phyloP scores from a whole-genome alignment of 1,284 basidiomycete genomes.

The Sporisorium exsertum region DNA sequence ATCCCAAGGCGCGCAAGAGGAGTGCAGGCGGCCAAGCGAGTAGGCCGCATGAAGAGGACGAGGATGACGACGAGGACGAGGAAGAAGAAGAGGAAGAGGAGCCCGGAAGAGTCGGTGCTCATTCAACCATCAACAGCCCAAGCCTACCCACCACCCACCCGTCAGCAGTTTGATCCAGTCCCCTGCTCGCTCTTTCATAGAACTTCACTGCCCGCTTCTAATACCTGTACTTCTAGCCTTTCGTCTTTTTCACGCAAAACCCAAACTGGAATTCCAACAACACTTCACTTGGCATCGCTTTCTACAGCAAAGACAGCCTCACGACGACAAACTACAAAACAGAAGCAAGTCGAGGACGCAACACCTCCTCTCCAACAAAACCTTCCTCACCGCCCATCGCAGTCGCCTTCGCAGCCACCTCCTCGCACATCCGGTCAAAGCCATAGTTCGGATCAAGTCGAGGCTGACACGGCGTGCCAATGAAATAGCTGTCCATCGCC shows the following conservation, averaged over 20 bases:
- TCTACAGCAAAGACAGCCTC: neutral
- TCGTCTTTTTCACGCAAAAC: neutral
- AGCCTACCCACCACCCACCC: neutral
- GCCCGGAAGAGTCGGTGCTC: neutral
- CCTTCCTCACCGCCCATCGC: neutral
- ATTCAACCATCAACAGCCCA: constrained; percentile 10
- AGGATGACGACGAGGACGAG: constrained; percentile 6
- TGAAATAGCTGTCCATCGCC: constrained; percentile 58
- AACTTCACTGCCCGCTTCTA: neutral
- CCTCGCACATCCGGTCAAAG: constrained; percentile 41
- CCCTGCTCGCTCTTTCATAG: no score
- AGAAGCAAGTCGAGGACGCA: constrained; percentile 25
- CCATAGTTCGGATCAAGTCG: constrained; percentile 33
- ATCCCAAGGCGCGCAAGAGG: constrained; percentile 26
- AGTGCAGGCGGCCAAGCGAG: neutral
- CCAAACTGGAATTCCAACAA: neutral
- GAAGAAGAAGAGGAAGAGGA: constrained; percentile 6
- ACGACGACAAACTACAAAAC: constrained; percentile 11
- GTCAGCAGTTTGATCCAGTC: constrained; percentile 3
- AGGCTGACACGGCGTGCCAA: constrained; percentile 50
- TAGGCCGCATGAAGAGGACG: neutral
- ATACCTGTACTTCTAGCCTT: constrained; percentile 1
- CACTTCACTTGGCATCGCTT: no score
- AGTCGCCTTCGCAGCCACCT: constrained; percentile 10
- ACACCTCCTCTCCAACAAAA: neutral